Evolutionary conservation across 2,329 filamentous ascomycete species (phyloP).

Genomic region (Claviceps paspali): DNA sequence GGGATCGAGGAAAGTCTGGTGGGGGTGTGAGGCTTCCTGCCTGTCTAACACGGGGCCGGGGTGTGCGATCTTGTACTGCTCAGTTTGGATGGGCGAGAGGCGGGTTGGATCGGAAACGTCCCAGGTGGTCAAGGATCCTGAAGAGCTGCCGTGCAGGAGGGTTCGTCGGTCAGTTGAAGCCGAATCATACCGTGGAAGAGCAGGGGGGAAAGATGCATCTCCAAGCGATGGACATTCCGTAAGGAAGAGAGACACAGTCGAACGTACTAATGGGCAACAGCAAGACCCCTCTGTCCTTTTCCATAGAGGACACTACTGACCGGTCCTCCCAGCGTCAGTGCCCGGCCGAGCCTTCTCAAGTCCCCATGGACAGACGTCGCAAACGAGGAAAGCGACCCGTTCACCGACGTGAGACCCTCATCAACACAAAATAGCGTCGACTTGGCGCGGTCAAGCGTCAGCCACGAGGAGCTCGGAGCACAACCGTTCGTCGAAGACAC

Average conservation of each 20-base stretch:
- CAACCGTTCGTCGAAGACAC: constrained; percentile 31
- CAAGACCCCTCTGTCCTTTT: constrained; percentile 21
- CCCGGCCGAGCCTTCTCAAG: constrained; percentile 22
- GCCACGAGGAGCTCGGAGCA: constrained; percentile 41
- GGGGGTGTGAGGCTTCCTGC: constrained; percentile 46
- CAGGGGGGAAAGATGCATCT: too few species aligned
- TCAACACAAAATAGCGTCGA: constrained; percentile 43
- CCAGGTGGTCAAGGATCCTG: constrained; percentile 29
- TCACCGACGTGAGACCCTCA: constrained; percentile 33
- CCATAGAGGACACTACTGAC: constrained; percentile 31
- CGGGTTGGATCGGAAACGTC: constrained; percentile 23
- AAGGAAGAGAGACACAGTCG: neutral
- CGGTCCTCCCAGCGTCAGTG: constrained; percentile 23
- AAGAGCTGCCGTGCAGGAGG: constrained; percentile 14
- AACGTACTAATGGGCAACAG: constrained; percentile 31
- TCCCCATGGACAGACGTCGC: constrained; percentile 21
- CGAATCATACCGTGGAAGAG: too few species aligned
- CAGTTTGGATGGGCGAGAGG: constrained; percentile 21
- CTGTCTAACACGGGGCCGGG: constrained; percentile 26
- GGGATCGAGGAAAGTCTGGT: constrained; percentile 50
- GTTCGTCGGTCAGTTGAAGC: neutral
- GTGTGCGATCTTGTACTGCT: constrained; percentile 23
- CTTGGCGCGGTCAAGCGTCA: constrained; percentile 36
- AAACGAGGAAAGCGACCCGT: constrained; percentile 33
- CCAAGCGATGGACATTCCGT: too few species aligned